Base-by-base conservation (phyloP, 208 protist genomes). In the Blechomonas ayalai region DNA sequence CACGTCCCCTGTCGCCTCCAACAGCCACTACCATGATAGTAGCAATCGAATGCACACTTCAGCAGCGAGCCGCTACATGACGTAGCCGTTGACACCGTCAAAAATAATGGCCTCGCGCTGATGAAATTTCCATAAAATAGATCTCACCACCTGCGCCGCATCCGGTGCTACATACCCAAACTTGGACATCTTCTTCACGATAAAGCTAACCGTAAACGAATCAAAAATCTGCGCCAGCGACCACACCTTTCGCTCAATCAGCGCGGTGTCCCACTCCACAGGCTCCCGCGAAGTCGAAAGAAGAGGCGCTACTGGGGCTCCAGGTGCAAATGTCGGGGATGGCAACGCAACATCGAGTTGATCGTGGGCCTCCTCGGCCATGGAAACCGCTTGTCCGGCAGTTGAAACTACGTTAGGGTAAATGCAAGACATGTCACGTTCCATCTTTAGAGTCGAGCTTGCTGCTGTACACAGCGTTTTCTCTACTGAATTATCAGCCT, bases 221-320 rank as follows among this genome's bases (percentile, higher is more conserved):
- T 89, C 84, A 27, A 81, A 82, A 28, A 85, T 37, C 37, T 89
- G 80, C 22, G 90, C 73, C 40, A 92, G 72, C 16, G 74, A 81
- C 8, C 74, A 73, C 0, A 92, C 62, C 15, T 73, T 79, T 15
- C 61, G 59, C 43, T 92, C 79, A 26, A 92, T 34, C 24, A 52
- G 48, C 32, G 28, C 38, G 25, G 24, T 23, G 12, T 43, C 42
- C 60, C 55, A 65, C n/a, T 56, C 52, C 3, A 37, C 40, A 5
- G n/a, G 9, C 26, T 34, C 41, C 9, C 10, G 13, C 9, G 16
- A 10, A 18, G 37, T 22, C 9, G 9, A 9, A 10, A 22, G 37
- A 10, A 10, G 37, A 10, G 10, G 16, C 10, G 37, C 12, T 42
- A 16, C 9, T 42, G 37, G 9, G 37, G 31, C 31, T 10, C 12